Base-by-base conservation (phyloP, 2,329 filamentous ascomycete genomes). In the Leptographium wingfieldii region DNA sequence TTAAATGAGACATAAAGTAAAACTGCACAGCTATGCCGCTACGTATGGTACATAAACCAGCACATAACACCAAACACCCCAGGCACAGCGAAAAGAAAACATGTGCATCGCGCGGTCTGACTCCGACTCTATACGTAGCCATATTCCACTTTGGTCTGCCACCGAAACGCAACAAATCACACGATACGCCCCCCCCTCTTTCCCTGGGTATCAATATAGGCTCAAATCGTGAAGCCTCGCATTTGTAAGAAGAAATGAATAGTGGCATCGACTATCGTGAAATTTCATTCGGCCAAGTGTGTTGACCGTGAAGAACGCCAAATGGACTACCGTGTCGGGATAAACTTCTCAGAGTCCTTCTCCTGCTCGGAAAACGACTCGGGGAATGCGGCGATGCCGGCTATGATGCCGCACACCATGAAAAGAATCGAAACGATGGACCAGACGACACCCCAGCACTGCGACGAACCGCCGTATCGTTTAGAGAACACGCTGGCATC, bases 371-470 rank as follows among this genome's bases (percentile, higher is more conserved):
- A 76, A 65, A 84, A 86, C 1, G 83, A 83, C 71, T 91, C 78
- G 0, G 84, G 85, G 67, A 92, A 92, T 9, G 87, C 87, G 0
- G 87, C 88, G 51, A 92, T 79, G 1, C 86, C 88, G 5, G 85
- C 86, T n/a, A 92, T 72, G 63, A 92, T 91, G 2, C 83, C 87
- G 16, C 76, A 76, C 6, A 83, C 80, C 85, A 92, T 90, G 69
- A 92, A 84, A 0, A 79, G 63, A 29, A 91, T 68, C 0, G 86
- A 88, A 58, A 92, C 80, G 57, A 92, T 73, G 56, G 82, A 86
- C 88, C 88, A 92, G 58, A 90, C 81, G 16, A 91, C 76, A 10
- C 88, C 88, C 88, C 88, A 91, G 76, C 87, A 91, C 68, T 87
- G 85, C 1, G 86, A 89, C 0, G 86, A 90, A 43, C 88, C 88